Percentiles rank a stretch among this genome's conserved stretches.
These are phyloP conservation scores for Trichoderma citrinoviride DNA, from an alignment of 2,329 filamentous ascomycete genomes.

Conservation along the genomic window DNA sequence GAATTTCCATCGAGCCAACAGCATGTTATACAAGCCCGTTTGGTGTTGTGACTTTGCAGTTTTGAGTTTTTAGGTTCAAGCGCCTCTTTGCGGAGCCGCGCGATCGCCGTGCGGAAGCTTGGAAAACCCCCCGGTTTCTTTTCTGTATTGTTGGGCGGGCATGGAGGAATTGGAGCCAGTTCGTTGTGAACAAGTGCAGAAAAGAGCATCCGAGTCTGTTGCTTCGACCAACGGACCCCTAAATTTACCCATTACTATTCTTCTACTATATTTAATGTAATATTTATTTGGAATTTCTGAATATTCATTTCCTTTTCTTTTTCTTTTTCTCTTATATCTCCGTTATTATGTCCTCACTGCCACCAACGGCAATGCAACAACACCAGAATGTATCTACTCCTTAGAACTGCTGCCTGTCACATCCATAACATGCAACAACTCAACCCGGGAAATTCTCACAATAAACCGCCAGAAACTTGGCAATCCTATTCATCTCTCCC, in stretches of 20 bases:
- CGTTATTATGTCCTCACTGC: neutral
- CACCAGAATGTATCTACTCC: neutral
- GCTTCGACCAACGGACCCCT: neutral
- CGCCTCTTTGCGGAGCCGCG: no score
- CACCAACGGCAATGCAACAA: neutral
- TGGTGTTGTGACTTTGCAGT: no score
- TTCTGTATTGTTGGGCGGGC: no score
- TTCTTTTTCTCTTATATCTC: neutral
- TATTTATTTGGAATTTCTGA: neutral
- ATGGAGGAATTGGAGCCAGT: no score
- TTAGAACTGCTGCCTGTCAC: neutral
- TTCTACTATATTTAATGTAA: neutral
- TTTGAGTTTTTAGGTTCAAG: no score
- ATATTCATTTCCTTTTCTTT: neutral
- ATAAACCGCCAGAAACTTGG: neutral
- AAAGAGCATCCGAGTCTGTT: neutral
- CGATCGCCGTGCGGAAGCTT: no score
- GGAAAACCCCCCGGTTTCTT: no score
- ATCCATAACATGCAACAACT: neutral
- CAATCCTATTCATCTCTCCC: conserved; percentile 10
- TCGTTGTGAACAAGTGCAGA: neutral
- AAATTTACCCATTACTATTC: no score
- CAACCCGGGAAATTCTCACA: neutral
- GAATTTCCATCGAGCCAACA: neutral
- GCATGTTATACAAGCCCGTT: no score